Evolutionary conservation across 2,329 filamentous ascomycete genomes (phyloP).

Genomic region (Botrytis sinoallii): DNA sequence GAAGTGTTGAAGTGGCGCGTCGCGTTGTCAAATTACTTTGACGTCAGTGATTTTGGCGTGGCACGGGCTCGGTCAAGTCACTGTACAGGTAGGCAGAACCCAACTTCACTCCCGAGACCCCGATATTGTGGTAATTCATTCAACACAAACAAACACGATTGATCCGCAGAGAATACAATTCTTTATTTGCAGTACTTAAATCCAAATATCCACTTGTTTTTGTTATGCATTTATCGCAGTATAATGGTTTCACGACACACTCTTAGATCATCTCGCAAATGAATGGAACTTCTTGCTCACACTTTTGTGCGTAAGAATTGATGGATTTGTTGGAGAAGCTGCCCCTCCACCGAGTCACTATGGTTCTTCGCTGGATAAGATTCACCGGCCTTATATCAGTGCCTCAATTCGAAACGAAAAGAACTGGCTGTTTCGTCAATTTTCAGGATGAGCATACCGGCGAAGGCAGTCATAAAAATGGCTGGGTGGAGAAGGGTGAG

Average conservation of each 20-base stretch:
- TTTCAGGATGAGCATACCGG: not conserved
- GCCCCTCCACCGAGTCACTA: not conserved
- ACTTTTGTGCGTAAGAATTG: not conserved
- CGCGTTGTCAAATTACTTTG: not conserved
- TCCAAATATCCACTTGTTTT: not conserved
- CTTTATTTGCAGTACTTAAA: not conserved
- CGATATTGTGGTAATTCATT: not conserved
- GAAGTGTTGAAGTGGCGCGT: conserved; percentile 1
- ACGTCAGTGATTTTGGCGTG: not conserved
- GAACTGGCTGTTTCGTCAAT: not conserved
- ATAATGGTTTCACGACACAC: not conserved
- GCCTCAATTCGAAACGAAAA: not conserved
- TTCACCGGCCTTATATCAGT: not conserved
- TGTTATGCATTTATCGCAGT: not conserved
- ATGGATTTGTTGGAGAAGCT: not conserved
- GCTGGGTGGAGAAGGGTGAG: not conserved
- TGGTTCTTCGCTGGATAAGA: not conserved
- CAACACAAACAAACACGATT: not conserved
- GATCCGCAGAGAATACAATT: not conserved
- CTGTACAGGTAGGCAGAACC: not conserved
- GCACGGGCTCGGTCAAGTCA: not conserved
- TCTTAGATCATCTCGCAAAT: not conserved
- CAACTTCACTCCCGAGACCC: not conserved
- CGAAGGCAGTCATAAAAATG: not conserved
- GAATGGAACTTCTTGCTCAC: not conserved